Evolutionary conservation across 2,329 filamentous ascomycete genomes (phyloP).

Genomic region (Colletotrichum shisoi): DNA sequence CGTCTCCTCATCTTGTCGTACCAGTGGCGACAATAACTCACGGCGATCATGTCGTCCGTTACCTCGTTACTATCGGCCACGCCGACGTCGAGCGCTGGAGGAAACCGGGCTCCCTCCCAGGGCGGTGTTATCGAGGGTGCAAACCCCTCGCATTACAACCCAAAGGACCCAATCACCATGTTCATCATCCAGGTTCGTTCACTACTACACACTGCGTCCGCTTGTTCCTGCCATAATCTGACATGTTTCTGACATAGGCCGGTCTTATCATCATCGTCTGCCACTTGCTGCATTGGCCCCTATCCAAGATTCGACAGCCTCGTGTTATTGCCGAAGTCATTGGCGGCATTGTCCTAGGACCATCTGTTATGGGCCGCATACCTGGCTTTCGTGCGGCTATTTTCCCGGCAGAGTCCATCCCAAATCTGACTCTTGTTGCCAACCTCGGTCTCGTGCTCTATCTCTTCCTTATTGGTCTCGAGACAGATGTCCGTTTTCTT

Average conservation of each 20-base stretch:
- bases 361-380: slow-evolving; percentile 86
- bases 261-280: slow-evolving; percentile 60
- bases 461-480: slow-evolving; percentile 85
- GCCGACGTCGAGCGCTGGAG: slow-evolving; percentile 41
- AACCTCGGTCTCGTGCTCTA: slow-evolving; percentile 86
- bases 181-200: slow-evolving; percentile 75
- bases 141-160: slow-evolving; percentile 72
- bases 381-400: slow-evolving; percentile 79
- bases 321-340: slow-evolving; percentile 86
- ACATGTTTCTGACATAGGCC: slow-evolving; percentile 42
- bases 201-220: neutral
- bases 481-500: slow-evolving; percentile 82
- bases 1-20: neutral
- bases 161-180: slow-evolving; percentile 75
- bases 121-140: slow-evolving; percentile 74
- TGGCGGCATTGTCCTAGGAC: slow-evolving; percentile 83
- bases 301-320: slow-evolving; percentile 79
- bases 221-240: neutral
- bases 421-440: slow-evolving; percentile 77
- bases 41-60: slow-evolving; percentile 27
- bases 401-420: slow-evolving; percentile 78
- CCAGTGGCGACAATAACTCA: neutral
- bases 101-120: slow-evolving; percentile 50
- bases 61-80: slow-evolving; percentile 31
- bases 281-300: slow-evolving; percentile 72